These are phyloP conservation scores for Brassica incana DNA, from an alignment of 345 rosid genomes.

Conservation along the genomic window DNA sequence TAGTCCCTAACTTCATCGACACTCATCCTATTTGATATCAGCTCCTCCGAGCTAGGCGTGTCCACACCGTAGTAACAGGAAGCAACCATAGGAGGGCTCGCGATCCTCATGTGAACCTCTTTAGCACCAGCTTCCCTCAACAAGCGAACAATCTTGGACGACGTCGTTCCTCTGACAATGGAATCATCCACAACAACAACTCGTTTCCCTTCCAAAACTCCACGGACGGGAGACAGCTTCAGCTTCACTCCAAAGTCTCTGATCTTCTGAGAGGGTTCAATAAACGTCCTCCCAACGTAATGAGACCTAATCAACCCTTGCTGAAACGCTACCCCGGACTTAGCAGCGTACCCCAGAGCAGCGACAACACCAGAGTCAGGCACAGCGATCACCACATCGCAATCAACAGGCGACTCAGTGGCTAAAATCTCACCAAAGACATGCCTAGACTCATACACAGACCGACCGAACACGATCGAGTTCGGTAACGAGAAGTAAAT, in stretches of 20 bases:
- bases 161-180: conserved; percentile 90
- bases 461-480: conserved; percentile 80
- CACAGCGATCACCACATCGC: conserved; percentile 95
- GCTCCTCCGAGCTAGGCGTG: conserved; percentile 82
- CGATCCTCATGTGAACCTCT: conserved; percentile 97
- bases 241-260: conserved; percentile 97
- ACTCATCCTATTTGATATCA: conserved; percentile 87
- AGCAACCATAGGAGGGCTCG: conserved; percentile 83
- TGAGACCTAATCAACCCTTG: conserved; percentile 93
- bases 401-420: conserved; percentile 69
- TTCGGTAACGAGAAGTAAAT: conserved; percentile 87
- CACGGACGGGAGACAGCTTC: conserved; percentile 83
- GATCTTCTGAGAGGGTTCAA: conserved; percentile 90
- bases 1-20: conserved; percentile 73
- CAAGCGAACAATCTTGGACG: conserved; percentile 81
- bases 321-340: conserved; percentile 82
- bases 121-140: conserved; percentile 90
- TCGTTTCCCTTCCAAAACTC: conserved; percentile 80
- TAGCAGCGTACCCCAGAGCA: conserved; percentile 85
- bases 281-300: conserved; percentile 92
- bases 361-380: conserved; percentile 98
- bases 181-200: conserved; percentile 98
- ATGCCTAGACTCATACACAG: conserved; percentile 79
- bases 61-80: conserved; percentile 98
- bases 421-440: conserved; percentile 84